Conservation (phyloP, 2,329 filamentous ascomycete genomes). For the Neopestalotiopsis rosae region DNA sequence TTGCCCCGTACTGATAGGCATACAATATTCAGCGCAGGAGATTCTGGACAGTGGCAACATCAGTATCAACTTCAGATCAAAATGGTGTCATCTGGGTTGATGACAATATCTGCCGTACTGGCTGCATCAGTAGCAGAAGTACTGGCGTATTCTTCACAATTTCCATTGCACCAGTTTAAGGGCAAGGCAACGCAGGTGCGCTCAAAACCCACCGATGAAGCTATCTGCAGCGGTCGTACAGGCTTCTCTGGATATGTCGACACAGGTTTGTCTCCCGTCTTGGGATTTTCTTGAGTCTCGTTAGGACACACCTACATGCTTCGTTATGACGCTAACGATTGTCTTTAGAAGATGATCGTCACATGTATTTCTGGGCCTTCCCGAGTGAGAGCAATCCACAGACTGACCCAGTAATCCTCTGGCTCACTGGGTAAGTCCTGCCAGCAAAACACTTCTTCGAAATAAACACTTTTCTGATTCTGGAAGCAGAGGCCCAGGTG, state of each 20-base stretch:
- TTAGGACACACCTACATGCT: neutral
- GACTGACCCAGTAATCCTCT: neutral
- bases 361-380: neutral
- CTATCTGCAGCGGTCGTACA: neutral
- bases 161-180: neutral
- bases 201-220: neutral
- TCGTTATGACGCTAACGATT: no score
- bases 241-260: neutral
- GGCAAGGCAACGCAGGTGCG: neutral
- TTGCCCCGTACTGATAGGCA: no score
- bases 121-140: neutral
- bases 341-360: neutral
- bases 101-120: neutral
- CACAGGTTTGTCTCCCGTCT: neutral
- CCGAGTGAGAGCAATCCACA: neutral
- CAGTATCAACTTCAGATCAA: no score
- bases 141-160: neutral
- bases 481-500: neutral
- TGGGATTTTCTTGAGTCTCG: neutral
- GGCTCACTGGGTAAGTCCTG: neutral
- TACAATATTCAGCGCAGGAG: no score
- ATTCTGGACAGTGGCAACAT: no score
- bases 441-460: neutral
- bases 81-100: neutral
- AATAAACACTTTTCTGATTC: neutral